phyloP scores from a whole-genome alignment of 2,329 filamentous ascomycete species.

The Sclerotinia trifoliorum region DNA sequence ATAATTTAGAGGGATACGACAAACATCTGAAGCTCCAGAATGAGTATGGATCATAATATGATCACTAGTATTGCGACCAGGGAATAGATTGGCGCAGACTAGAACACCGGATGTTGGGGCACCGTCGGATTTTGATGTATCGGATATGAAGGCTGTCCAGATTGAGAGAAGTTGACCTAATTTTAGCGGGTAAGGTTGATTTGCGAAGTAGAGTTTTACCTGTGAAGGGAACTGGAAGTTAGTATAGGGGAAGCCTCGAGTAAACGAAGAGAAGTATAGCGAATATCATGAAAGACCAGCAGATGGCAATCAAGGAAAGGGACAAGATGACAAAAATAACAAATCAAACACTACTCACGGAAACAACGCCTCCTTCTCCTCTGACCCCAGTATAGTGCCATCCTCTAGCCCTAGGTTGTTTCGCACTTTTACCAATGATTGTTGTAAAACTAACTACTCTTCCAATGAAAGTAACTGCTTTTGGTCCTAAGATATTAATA shows the following conservation, averaged over 20 bases:
- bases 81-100: constrained; percentile 57
- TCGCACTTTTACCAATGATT: constrained; percentile 44
- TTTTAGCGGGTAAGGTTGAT: constrained; percentile 44
- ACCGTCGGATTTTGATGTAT: constrained; percentile 46
- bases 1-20: constrained; percentile 49
- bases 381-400: constrained; percentile 55
- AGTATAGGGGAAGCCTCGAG: background rate
- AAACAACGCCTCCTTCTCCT: constrained; percentile 54
- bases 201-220: constrained; percentile 53
- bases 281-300: too few species aligned
- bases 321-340: constrained; percentile 17
- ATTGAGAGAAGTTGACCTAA: constrained; percentile 56
- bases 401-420: constrained; percentile 48
- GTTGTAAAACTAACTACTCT: constrained; percentile 56
- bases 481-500: constrained; percentile 48
- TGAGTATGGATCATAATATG: constrained; percentile 55
- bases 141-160: constrained; percentile 55
- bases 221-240: constrained; percentile 30
- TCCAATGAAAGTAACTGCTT: constrained; percentile 52
- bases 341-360: constrained; percentile 41
- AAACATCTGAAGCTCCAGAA: constrained; percentile 45
- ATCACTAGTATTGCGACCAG: constrained; percentile 53
- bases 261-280: too few species aligned
- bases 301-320: background rate
- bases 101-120: constrained; percentile 36